Base-by-base conservation (phyloP, 768 basidiomycete genomes). In the Flagelloscypha sp. region DNA sequence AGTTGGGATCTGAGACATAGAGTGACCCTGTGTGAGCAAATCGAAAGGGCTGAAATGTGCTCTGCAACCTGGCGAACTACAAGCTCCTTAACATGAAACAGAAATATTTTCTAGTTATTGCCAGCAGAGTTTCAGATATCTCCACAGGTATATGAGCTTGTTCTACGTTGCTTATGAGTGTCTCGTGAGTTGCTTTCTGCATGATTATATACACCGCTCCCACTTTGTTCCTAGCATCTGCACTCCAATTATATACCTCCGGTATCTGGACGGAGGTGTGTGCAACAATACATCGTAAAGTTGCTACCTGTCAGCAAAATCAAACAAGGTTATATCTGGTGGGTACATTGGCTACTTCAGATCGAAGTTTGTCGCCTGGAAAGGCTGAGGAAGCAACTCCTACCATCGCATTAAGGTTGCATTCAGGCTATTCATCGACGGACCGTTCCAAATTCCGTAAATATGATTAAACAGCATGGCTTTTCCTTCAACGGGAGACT, bases 151-250 rank as follows among this genome's bases (percentile, higher is more conserved):
- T 7, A 35, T 15, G 24, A 35, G 20, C 11, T 23, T 9, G 21
- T 12, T 21, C n/a, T n/a, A n/a, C n/a, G 33, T 7, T 9, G 7
- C 19, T 12, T n/a, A 25, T 17, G 30, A 16, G 22, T 17, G 22
- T 19, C 7, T 1, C 13, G 23, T 2, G 15, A 31, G 27, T 7
- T 8, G 43, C 47, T 32, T 47, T 49, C 23, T 49, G 33, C 24
- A 49, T 30, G 21, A 49, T 42, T 46, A 49, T 45, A 38, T 47
- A 49, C 30, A 47, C 48, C 11, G 22, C 23, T 16, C 48, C 46
- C 12, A 45, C 46, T 5, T 42, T 33, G 35, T 47, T 49, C 25
- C 21, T 32, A 23, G 7, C n/a, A 17, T 44, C 43, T 7, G 46
- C 24, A 34, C 45, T 47, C 38, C 43, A 49, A 7, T n/a, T 25